Evolutionary conservation across 2,329 filamentous ascomycete genomes (phyloP).

Genomic region (Blastomyces percursus): DNA sequence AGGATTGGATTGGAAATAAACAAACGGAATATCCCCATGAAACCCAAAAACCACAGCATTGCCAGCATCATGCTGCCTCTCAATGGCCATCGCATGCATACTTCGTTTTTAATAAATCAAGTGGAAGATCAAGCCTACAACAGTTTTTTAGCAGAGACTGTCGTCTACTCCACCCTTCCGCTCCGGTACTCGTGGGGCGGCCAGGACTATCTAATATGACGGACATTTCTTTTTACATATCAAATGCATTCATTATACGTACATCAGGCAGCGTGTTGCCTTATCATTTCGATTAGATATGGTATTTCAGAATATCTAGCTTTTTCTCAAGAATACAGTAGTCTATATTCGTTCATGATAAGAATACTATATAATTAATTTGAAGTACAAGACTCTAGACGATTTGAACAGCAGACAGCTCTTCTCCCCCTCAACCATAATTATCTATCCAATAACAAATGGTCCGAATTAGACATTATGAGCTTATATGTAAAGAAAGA

Average conservation of each 20-base stretch:
- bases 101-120: constrained; percentile 21
- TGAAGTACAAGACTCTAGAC: not conserved
- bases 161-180: constrained; percentile 41
- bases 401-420: not conserved
- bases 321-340: not conserved
- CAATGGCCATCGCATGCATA: constrained; percentile 31
- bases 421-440: not conserved
- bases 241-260: not conserved
- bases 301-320: not conserved
- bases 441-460: not conserved
- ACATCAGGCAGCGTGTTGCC: not conserved
- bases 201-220: constrained; percentile 38
- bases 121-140: constrained; percentile 38
- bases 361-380: not conserved
- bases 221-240: constrained; percentile 24
- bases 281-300: not conserved
- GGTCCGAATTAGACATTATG: not conserved
- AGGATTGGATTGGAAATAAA: constrained; percentile 6
- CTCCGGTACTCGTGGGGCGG: constrained; percentile 27
- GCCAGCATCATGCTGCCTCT: constrained; percentile 25
- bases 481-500: not conserved
- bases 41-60: constrained; percentile 25
- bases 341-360: not conserved
- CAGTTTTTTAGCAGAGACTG: constrained; percentile 40
- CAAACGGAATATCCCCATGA: constrained; percentile 4